These are phyloP conservation scores for Amaranthus palmeri DNA, from an alignment of 148 eudicot genomes.

Conservation along the genomic window DNA sequence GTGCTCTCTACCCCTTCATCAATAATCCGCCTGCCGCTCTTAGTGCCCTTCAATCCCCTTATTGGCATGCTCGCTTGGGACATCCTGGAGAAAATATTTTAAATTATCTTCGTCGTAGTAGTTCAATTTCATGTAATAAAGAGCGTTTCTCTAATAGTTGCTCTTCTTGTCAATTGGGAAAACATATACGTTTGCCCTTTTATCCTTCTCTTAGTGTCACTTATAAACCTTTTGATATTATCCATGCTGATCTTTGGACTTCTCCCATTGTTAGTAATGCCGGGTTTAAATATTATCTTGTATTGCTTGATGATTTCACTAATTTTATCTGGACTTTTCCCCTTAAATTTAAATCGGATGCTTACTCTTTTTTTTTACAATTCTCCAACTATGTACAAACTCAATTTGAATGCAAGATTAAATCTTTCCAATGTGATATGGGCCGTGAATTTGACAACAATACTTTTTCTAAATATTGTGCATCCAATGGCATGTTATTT, in stretches of 20 bases:
- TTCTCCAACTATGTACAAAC: not conserved
- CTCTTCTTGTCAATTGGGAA: not conserved
- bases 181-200: not conserved
- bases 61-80: not conserved
- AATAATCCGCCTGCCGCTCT: not conserved
- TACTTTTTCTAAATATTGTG: not conserved
- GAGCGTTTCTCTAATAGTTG: not conserved
- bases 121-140: not conserved
- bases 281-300: not conserved
- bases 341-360: not conserved
- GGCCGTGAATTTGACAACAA: conserved; percentile 6
- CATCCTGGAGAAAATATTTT: not conserved
- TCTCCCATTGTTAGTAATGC: not conserved
- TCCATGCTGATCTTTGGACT: conserved; percentile 6
- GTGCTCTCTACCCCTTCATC: not conserved
- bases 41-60: not conserved
- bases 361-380: not conserved
- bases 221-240: not conserved
- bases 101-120: not conserved
- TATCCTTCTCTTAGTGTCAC: not conserved
- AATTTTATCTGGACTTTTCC: not conserved
- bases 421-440: conserved; percentile 2
- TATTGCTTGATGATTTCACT: not conserved
- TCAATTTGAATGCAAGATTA: not conserved
- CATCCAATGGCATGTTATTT: not conserved